Evolutionary conservation across 306 rosid species (phyloP).

Genomic region (Begonia fuchsioides): DNA sequence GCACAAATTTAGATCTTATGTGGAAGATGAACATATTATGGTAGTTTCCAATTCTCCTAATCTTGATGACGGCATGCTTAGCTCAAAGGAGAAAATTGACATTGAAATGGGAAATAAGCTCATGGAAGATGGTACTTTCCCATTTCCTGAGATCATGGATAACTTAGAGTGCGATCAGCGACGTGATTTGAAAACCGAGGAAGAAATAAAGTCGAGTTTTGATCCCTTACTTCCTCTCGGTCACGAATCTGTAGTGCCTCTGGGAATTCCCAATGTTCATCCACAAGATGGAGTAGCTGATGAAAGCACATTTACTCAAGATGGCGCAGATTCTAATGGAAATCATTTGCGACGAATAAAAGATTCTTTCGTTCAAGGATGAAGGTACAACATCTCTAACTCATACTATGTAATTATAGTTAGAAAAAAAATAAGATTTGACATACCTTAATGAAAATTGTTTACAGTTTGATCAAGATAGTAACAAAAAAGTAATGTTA

Average conservation of each 20-base stretch:
- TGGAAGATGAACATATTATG: slow-evolving; percentile 31
- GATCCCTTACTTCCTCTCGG: slow-evolving; percentile 35
- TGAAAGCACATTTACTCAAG: too few relatives aligned
- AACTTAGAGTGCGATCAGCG: slow-evolving; percentile 43
- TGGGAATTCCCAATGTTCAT: slow-evolving; percentile 19
- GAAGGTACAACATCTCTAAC: too few relatives aligned
- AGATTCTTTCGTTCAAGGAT: too few relatives aligned
- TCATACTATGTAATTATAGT: too few relatives aligned
- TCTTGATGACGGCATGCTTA: slow-evolving; percentile 20
- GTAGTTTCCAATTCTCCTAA: slow-evolving; percentile 27
- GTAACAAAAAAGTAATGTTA: too few relatives aligned
- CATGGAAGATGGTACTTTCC: slow-evolving; percentile 27
- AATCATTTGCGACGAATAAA: too few relatives aligned
- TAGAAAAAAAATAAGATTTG: too few relatives aligned
- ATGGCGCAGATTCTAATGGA: too few relatives aligned
- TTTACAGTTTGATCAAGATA: too few relatives aligned
- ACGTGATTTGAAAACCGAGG: slow-evolving; percentile 28
- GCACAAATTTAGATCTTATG: slow-evolving; percentile 42
- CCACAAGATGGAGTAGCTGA: slow-evolving; percentile 14
- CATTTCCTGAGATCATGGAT: slow-evolving; percentile 46
- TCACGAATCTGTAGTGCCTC: slow-evolving; percentile 27
- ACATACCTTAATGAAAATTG: too few relatives aligned
- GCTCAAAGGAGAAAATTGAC: slow-evolving; percentile 61
- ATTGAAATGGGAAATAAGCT: slow-evolving; percentile 61
- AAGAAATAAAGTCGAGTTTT: slow-evolving; percentile 27